Base-by-base conservation (phyloP, 139 green algal genomes). In the Haematococcus lacustris region DNA sequence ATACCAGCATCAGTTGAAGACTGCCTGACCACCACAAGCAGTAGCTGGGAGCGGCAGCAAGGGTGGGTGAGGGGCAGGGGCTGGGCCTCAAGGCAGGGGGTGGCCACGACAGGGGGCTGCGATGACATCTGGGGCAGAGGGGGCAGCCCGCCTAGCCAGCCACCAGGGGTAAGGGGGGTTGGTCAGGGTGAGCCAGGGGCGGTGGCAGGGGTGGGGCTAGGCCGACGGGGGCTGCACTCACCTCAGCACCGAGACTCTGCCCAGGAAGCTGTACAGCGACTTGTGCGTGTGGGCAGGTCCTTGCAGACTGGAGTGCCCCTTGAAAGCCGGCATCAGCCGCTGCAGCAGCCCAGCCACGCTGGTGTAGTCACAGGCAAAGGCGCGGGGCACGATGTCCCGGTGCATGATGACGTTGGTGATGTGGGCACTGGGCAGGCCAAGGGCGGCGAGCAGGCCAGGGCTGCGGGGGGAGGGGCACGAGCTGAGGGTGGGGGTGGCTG, bases 311-410 rank as follows among this genome's bases (percentile, higher is more conserved):
- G 53, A 38, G 81, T 97, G 92, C 38, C 90, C 82, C 51, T 85
- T 83, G 87, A 98, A 97, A 43, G 79, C 74, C 0, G 70, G 75
- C 73, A 78, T 61, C 79, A 75, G 86, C 30, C 37, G 68, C 71
- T 79, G 72, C 60, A 91, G 67, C 51, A 89, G 21, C 3, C 79
- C 74, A 6, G 88, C 86, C 7, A 98, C 86, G 3, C 86, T 70
- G 1, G 85, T 88, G 83, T 99, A 99, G 82, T 98, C 91, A 80
- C 95, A 99, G 51, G 91, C 88, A 82, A 99, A 98, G 30, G 93
- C 94, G n/a, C 94, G 88, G 0, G 96, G 96, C 66, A 99, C 94
- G 68, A 99, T 95, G 87, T 99, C 96, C 35, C 86, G 77, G 59
- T 89, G 82, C 91, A 98, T 97, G 32, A 96, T 82, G n/a, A 99